Conservation (phyloP, 2,329 filamentous ascomycete genomes). For the Ambrosiella beaveri region DNA sequence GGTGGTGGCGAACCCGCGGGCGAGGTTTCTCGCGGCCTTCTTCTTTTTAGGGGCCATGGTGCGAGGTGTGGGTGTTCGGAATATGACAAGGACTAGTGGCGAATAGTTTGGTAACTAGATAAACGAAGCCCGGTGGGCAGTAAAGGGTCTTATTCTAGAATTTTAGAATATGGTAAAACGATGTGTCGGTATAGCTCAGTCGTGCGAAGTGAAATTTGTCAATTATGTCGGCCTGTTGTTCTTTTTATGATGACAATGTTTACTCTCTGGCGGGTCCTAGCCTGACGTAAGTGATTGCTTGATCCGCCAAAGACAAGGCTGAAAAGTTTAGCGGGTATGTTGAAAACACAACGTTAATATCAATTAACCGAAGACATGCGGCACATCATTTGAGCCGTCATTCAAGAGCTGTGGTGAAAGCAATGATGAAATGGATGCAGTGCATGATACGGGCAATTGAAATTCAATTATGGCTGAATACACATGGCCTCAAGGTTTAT, state of each 20-base stretch:
- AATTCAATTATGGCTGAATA: background rate
- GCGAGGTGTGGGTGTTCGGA: background rate
- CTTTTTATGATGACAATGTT: too few species aligned
- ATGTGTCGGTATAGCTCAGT: too few species aligned
- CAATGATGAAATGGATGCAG: too few species aligned
- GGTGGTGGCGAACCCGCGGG: slow-evolving; percentile 83
- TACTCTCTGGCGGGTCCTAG: background rate
- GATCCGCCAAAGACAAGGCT: background rate
- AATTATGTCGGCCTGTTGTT: too few species aligned
- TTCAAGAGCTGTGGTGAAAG: too few species aligned
- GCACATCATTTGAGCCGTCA: background rate
- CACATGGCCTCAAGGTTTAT: too few species aligned
- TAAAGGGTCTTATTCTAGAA: too few species aligned
- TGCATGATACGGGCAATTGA: background rate
- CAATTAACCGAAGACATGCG: background rate
- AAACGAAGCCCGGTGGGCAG: background rate
- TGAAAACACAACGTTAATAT: background rate
- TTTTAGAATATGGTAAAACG: too few species aligned
- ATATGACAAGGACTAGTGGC: background rate
- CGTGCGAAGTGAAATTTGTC: background rate
- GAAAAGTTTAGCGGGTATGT: background rate
- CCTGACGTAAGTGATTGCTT: background rate
- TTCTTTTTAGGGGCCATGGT: slow-evolving; percentile 67
- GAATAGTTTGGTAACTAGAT: background rate
- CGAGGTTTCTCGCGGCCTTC: slow-evolving; percentile 74